Conservation (phyloP, 2,329 filamentous ascomycete genomes). For the Ploettnerulaceae sp. region DNA sequence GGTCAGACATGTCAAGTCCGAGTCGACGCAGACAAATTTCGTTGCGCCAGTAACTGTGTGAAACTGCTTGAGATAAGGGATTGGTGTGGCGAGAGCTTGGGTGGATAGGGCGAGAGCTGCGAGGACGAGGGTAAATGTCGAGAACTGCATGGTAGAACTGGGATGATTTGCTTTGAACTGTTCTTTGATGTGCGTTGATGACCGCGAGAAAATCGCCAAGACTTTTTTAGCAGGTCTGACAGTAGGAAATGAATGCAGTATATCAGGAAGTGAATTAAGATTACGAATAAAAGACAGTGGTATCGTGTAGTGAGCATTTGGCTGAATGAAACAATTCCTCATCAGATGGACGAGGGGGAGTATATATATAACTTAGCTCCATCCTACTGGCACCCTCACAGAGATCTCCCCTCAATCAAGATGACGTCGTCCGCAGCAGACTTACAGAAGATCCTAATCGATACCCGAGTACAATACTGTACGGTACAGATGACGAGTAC, state of each 20-base stretch:
- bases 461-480: too few relatives aligned
- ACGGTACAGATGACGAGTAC: too few relatives aligned
- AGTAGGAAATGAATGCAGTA: background rate
- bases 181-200: too few relatives aligned
- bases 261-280: too few relatives aligned
- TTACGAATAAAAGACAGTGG: background rate
- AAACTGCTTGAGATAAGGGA: slow-evolving; percentile 6
- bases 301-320: background rate
- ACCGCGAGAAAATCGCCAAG: too few relatives aligned
- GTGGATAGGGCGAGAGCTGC: background rate
- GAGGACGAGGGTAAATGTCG: background rate
- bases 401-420: background rate
- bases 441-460: too few relatives aligned
- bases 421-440: background rate
- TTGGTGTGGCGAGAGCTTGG: background rate
- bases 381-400: background rate
- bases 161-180: background rate
- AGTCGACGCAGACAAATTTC: slow-evolving; percentile 7
- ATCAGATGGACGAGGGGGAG: background rate
- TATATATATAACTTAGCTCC: too few relatives aligned
- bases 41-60: background rate
- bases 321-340: background rate
- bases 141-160: background rate
- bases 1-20: slow-evolving; percentile 2
- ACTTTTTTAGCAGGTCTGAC: background rate